Base-by-base conservation (phyloP, 176 grass and related monocot genomes). In the Areca catechu region DNA sequence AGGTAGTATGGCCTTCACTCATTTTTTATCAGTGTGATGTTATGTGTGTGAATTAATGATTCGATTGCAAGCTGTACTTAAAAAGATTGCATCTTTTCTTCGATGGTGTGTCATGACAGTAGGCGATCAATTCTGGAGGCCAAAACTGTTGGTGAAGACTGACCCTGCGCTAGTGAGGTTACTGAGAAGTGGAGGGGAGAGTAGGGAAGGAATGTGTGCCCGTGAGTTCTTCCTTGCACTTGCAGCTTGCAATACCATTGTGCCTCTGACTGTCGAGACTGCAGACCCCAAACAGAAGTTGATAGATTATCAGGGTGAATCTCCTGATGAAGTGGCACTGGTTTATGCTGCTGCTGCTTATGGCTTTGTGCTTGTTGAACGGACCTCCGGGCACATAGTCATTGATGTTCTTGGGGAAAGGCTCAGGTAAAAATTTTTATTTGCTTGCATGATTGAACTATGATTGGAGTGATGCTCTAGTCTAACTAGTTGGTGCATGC, bases 241-340 rank as follows among this genome's bases (percentile, higher is more conserved):
- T 56, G 91, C 83, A 53, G 76, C 76, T 24, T 95, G 86, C 75
- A 95, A 95, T 57, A 95, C 90, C 57, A 90, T 95, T 65, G 90
- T 95, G 62, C 90, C 91, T 10, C 57, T 83, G 43, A 51, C 78
- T 25, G 1, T 62, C 1, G 77, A 81, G 24, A 78, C 79, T 24
- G 34, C 61, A 7, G 79, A 78, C 54, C 79, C 28, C 30, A 86
- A 58, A 24, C 68, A 24, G 71, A 90, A 74, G 61, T 72, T 79
- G 51, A 77, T 95, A 47, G 60, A 84, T 62, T 95, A 95, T 82
- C 91, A 95, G 65, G 91, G 91, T 19, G 91, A 95, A 62, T 95
- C 91, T 4, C 91, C 91, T 7, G 91, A 95, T 59, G 91, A 95
- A 73, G 86, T 90, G 65, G 86, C 91, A n/a, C 61, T 95, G 63